Evolutionary conservation across 371 early-diverging fungal genomes (phyloP).

Genomic region (Actinomortierella wolfii): DNA sequence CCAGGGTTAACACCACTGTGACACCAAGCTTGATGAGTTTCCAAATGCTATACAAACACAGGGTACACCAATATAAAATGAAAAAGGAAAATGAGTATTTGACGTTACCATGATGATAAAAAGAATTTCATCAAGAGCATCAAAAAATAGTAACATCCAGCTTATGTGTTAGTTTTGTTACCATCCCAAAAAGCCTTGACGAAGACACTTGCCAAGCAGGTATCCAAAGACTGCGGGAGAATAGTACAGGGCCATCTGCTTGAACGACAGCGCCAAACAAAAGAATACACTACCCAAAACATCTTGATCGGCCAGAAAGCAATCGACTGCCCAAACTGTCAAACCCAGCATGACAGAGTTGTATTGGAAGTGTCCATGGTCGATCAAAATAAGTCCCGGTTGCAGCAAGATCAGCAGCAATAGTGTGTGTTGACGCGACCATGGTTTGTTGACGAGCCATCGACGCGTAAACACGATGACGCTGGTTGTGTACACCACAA

Average conservation of each 20-base stretch:
- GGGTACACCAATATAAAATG: constrained; percentile 33
- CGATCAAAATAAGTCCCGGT: constrained; percentile 88
- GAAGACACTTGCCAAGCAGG: constrained; percentile 78
- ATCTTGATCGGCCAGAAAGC: constrained; percentile 63
- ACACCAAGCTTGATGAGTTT: constrained; percentile 65
- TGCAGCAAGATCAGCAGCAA: constrained; percentile 73
- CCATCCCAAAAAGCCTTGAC: constrained; percentile 50
- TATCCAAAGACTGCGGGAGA: constrained; percentile 89
- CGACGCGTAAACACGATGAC: constrained; percentile 62
- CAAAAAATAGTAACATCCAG: not conserved
- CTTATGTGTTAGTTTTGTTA: constrained; percentile 13
- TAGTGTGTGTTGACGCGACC: constrained; percentile 54
- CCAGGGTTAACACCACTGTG: constrained; percentile 76
- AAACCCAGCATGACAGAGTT: constrained; percentile 95
- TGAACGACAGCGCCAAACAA: constrained; percentile 83
- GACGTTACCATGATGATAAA: no score
- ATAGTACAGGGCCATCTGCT: constrained; percentile 97
- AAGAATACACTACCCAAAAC: constrained; percentile 79
- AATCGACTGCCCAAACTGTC: constrained; percentile 73
- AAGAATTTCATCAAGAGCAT: not conserved
- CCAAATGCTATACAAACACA: constrained; percentile 57
- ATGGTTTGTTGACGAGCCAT: constrained; percentile 37
- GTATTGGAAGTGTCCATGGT: constrained; percentile 98
- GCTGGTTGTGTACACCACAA: constrained; percentile 78
- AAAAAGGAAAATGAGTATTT: constrained; percentile 3